Percentiles rank a stretch among this genome's conserved stretches.
Conservation (phyloP, 1,284 basidiomycete genomes). For the Thecaphora frezii region DNA sequence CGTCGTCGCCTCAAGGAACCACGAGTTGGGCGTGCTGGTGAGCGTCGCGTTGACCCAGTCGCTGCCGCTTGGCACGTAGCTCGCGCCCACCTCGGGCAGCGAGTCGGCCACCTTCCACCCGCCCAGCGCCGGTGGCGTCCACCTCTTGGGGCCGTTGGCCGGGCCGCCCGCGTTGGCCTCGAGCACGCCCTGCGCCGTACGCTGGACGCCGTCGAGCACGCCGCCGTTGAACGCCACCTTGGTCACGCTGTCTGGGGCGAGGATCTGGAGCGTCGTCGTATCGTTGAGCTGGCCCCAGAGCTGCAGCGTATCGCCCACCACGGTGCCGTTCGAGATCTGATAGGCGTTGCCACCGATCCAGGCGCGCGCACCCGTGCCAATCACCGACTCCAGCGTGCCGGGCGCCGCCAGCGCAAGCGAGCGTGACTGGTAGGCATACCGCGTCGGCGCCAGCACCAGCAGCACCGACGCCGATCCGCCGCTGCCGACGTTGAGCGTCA, state of each 20-base stretch:
- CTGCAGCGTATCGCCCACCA: conserved; percentile 13
- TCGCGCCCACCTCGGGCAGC: conserved; percentile 68
- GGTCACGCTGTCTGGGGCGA: conserved; percentile 13
- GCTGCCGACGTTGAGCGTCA: not conserved
- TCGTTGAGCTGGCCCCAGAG: conserved; percentile 12
- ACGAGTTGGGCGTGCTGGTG: conserved; percentile 70
- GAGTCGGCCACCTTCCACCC: conserved; percentile 73
- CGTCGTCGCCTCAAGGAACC: conserved; percentile 64
- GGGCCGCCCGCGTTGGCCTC: conserved; percentile 4
- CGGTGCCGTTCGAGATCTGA: not conserved
- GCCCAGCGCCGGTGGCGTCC: conserved; percentile 9
- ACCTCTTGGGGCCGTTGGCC: conserved; percentile 2
- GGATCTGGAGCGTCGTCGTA: not conserved
- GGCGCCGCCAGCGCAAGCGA: not conserved
- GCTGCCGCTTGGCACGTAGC: conserved; percentile 56
- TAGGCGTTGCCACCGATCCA: not conserved
- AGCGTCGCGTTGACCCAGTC: conserved; percentile 68
- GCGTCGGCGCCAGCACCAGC: not conserved
- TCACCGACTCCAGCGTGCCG: not conserved
- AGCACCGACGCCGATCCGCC: not conserved
- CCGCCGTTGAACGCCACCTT: conserved; percentile 23
- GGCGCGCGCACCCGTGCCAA: not conserved
- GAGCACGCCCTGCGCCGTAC: not conserved
- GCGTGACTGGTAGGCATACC: not conserved
- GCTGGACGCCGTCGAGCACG: not conserved